Conservation (phyloP, 148 eudicot species). For the Dysphania ambrosioides region DNA sequence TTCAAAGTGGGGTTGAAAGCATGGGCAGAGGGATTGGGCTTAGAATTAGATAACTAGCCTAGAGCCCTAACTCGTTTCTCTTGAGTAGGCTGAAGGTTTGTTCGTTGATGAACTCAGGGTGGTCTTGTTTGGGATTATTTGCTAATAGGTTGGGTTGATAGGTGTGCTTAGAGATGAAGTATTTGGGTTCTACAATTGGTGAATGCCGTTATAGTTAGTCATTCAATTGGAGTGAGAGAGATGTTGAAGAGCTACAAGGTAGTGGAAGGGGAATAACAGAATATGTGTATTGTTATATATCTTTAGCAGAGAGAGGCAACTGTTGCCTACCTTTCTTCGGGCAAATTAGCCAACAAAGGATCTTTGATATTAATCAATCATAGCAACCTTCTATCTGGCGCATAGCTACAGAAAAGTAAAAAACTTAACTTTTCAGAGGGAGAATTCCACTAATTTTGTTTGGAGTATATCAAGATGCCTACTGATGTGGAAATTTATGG, state of each 20-base stretch:
- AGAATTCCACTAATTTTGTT: no score
- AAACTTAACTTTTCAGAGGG: no score
- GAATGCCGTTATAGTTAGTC: neutral
- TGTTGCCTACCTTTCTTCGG: neutral
- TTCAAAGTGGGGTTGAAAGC: no score
- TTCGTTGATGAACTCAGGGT: neutral
- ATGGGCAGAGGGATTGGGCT: neutral
- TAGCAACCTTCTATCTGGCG: no score
- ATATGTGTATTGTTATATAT: neutral
- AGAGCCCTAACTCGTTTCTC: neutral
- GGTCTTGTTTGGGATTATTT: neutral
- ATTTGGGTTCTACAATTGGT: neutral
- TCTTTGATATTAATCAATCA: no score
- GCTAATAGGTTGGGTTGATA: no score
- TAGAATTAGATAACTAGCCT: neutral
- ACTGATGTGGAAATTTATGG: no score
- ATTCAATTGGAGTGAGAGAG: neutral
- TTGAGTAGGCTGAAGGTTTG: neutral
- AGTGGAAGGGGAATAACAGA: neutral
- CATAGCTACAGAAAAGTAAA: no score
- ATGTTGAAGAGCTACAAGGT: neutral
- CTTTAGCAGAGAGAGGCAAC: neutral
- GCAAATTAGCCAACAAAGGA: neutral
- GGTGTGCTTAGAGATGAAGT: neutral
- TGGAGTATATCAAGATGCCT: no score